Conservation (phyloP, 768 basidiomycete genomes). For the Ephemerocybe angulata region DNA sequence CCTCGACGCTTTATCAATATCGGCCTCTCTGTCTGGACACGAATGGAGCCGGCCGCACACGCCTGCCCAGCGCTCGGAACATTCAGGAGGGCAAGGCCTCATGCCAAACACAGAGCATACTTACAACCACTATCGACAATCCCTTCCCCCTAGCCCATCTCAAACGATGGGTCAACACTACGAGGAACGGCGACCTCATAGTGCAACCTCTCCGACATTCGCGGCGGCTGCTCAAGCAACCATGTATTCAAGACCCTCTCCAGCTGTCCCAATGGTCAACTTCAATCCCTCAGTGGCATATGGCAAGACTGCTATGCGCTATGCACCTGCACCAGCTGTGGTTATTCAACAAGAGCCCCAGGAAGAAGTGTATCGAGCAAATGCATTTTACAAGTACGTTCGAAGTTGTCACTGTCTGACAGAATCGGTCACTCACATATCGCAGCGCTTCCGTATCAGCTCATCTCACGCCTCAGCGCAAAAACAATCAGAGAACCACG, state of each 20-base stretch:
- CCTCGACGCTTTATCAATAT: not conserved
- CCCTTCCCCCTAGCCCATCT: not conserved
- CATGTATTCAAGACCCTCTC: too few relatives aligned
- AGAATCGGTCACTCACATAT: not conserved
- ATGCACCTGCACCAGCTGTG: not conserved
- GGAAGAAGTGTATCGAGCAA: conserved; percentile 13
- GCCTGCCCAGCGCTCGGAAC: not conserved
- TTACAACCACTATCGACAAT: not conserved
- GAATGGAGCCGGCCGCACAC: not conserved
- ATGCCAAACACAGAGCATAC: too few relatives aligned
- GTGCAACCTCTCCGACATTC: too few relatives aligned
- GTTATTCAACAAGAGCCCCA: not conserved
- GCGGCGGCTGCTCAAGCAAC: too few relatives aligned
- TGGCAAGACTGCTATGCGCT: conserved; percentile 11
- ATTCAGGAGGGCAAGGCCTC: not conserved
- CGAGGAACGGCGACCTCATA: too few relatives aligned
- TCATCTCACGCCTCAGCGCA: conserved; percentile 1
- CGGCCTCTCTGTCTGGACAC: not conserved
- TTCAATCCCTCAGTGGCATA: conserved; percentile 47
- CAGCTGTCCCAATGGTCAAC: too few relatives aligned
- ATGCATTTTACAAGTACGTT: conserved; percentile 57
- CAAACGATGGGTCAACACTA: too few relatives aligned
- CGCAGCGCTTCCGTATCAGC: conserved; percentile 3
- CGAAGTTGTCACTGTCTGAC: not conserved
- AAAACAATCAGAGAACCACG: too few relatives aligned